A percentile compares a stretch with the other conserved stretches of the same genome.
Evolutionary conservation across 2,329 filamentous ascomycete species (phyloP).

Genomic region (Colletotrichum cereale): DNA sequence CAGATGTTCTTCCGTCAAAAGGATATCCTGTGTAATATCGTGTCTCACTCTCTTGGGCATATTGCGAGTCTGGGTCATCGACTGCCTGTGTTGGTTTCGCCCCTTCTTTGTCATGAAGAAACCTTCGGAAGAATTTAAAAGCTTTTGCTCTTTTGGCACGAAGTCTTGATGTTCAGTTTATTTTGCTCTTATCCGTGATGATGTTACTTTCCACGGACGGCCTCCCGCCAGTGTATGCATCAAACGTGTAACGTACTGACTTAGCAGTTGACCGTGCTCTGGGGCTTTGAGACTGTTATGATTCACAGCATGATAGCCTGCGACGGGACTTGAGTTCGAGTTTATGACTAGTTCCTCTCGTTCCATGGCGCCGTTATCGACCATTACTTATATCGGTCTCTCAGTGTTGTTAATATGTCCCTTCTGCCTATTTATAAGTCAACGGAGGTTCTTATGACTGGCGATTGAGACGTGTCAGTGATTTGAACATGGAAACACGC

Average conservation of each 20-base stretch:
- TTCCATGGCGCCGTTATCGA: no score
- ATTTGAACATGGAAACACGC: no score
- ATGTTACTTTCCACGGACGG: neutral
- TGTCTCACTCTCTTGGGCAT: neutral
- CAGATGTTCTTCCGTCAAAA: neutral
- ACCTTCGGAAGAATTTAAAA: neutral
- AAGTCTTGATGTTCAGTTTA: neutral
- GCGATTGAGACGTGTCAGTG: neutral
- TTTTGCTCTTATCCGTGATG: neutral
- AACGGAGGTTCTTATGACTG: neutral
- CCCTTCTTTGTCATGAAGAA: no score
- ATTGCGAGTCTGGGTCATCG: neutral
- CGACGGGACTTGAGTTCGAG: neutral
- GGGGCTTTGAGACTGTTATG: neutral
- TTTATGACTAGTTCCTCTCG: neutral
- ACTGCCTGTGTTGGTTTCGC: neutral
- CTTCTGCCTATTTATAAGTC: neutral
- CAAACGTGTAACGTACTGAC: neutral
- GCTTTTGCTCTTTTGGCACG: constrained; percentile 16
- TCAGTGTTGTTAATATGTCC: neutral
- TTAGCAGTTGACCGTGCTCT: neutral
- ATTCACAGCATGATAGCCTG: neutral
- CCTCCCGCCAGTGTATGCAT: neutral
- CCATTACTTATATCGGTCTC: neutral
- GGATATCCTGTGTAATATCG: neutral